Evolutionary conservation across 2,329 filamentous ascomycete genomes (phyloP).

Genomic region (Talaromyces atroroseus): DNA sequence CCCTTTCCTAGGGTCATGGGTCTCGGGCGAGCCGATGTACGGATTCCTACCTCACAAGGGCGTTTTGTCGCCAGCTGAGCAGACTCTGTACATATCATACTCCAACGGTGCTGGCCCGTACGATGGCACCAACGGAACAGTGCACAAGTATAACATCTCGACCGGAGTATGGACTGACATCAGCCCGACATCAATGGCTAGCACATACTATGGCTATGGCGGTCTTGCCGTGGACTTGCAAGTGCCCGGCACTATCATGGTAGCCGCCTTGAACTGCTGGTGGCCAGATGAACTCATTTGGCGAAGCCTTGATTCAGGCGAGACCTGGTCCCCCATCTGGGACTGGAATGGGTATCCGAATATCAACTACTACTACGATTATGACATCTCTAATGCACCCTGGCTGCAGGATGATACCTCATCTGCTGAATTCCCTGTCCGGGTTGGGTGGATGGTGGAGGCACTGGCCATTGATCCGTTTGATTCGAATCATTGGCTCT

Average conservation of each 20-base stretch:
- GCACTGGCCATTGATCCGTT: slow-evolving; percentile 53
- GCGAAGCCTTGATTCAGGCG: slow-evolving; percentile 51
- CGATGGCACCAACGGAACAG: slow-evolving; percentile 49
- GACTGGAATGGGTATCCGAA: slow-evolving; percentile 45
- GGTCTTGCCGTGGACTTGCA: slow-evolving; percentile 51
- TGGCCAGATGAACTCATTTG: slow-evolving; percentile 55
- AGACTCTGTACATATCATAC: slow-evolving; percentile 53
- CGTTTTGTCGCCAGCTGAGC: slow-evolving; percentile 47
- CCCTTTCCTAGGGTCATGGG: slow-evolving; percentile 19
- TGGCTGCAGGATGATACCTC: slow-evolving; percentile 51
- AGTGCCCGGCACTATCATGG: slow-evolving; percentile 52
- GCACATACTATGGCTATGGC: slow-evolving; percentile 52
- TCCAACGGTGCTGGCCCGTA: slow-evolving; percentile 53
- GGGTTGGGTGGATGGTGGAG: slow-evolving; percentile 58
- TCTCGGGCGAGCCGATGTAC: slow-evolving; percentile 45
- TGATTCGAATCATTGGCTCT: slow-evolving; percentile 57
- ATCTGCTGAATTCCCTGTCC: slow-evolving; percentile 15
- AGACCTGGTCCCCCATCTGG: slow-evolving; percentile 53
- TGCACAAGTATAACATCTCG: slow-evolving; percentile 52
- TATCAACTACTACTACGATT: slow-evolving; percentile 44
- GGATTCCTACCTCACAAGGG: slow-evolving; percentile 52
- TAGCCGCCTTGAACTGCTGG: slow-evolving; percentile 55
- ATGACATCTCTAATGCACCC: slow-evolving; percentile 46
- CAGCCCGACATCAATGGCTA: slow-evolving; percentile 46
- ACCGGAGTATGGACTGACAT: slow-evolving; percentile 51